A percentile compares a stretch with the other conserved stretches of the same genome.
Conservation (phyloP, 202 grass and related monocot species). For the Eragrostis tef region DNA sequence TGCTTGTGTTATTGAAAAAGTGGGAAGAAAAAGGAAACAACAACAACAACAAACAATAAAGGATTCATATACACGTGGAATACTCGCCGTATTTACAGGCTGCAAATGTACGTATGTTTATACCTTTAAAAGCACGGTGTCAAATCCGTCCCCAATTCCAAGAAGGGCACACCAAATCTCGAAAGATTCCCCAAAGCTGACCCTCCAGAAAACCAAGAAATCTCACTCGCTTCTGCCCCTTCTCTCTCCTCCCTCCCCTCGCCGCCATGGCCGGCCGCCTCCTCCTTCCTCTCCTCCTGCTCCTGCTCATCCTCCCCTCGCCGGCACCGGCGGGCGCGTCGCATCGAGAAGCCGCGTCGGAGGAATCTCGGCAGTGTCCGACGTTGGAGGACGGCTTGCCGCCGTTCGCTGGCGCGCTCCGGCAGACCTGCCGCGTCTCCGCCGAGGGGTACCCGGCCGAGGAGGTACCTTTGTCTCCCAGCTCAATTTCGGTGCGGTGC, state of each 20-base stretch:
- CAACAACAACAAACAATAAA: too few relatives aligned
- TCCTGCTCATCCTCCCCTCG: slow-evolving; percentile 32
- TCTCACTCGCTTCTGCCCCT: slow-evolving; percentile 35
- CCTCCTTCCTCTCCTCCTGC: slow-evolving; percentile 43
- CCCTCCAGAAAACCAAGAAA: slow-evolving; percentile 47
- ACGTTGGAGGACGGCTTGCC: slow-evolving; percentile 22
- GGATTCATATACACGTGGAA: not conserved
- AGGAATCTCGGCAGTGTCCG: slow-evolving; percentile 30
- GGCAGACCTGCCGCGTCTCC: slow-evolving; percentile 44
- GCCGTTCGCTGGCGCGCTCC: slow-evolving; percentile 49
- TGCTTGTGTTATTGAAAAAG: too few relatives aligned
- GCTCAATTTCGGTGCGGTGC: not conserved
- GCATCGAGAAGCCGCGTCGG: not conserved
- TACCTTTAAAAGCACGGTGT: not conserved
- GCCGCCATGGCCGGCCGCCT: slow-evolving; percentile 53
- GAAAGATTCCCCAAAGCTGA: slow-evolving; percentile 18
- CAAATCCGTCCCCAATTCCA: slow-evolving; percentile 5
- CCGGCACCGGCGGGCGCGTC: slow-evolving; percentile 15
- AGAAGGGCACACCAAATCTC: slow-evolving; percentile 38
- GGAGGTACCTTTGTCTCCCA: slow-evolving; percentile 44
- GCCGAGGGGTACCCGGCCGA: slow-evolving; percentile 38
- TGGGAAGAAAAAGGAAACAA: too few relatives aligned
- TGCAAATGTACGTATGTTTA: not conserved
- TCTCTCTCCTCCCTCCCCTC: not conserved
- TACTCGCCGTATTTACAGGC: not conserved